These are phyloP conservation scores for Psilocybe cubensis DNA, from an alignment of 768 basidiomycete species.

Conservation along the genomic window DNA sequence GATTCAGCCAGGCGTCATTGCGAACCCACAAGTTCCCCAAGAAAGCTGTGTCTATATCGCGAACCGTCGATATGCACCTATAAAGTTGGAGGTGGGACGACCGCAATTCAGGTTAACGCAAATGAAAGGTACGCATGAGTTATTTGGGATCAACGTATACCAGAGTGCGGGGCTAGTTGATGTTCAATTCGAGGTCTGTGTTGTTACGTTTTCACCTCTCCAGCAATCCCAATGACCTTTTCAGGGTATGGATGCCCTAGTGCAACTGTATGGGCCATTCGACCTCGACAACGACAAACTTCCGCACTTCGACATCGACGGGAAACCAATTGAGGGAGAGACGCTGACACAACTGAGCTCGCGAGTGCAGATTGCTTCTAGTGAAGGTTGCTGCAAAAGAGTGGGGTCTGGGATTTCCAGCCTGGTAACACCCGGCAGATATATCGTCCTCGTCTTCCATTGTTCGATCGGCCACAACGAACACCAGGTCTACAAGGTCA, in stretches of 20 bases:
- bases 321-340: slow-evolving; percentile 7
- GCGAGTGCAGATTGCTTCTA: slow-evolving; percentile 12
- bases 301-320: slow-evolving; percentile 13
- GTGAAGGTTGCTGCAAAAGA: slow-evolving; percentile 12
- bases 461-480: slow-evolving; percentile 11
- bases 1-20: slow-evolving; percentile 3
- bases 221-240: not conserved
- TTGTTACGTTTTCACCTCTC: not conserved
- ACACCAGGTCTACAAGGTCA: slow-evolving; percentile 14
- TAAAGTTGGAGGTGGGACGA: slow-evolving; percentile 7
- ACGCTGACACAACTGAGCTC: slow-evolving; percentile 2
- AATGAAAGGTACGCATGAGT: slow-evolving; percentile 11
- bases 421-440: slow-evolving; percentile 8
- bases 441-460: slow-evolving; percentile 11
- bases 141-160: slow-evolving; percentile 8
- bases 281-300: slow-evolving; percentile 11
- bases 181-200: slow-evolving; percentile 7
- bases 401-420: slow-evolving; percentile 5
- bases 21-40: slow-evolving; percentile 6
- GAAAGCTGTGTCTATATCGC: slow-evolving; percentile 14
- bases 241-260: slow-evolving; percentile 10
- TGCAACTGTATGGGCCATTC: slow-evolving; percentile 15
- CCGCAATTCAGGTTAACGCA: slow-evolving; percentile 11
- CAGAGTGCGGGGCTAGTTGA: not conserved
- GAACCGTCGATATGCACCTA: slow-evolving; percentile 12